A percentile compares a stretch with the other conserved stretches of the same genome.
phyloP scores from a whole-genome alignment of 1,139 yeast genomes.

The Blastobotrys serpentis region DNA sequence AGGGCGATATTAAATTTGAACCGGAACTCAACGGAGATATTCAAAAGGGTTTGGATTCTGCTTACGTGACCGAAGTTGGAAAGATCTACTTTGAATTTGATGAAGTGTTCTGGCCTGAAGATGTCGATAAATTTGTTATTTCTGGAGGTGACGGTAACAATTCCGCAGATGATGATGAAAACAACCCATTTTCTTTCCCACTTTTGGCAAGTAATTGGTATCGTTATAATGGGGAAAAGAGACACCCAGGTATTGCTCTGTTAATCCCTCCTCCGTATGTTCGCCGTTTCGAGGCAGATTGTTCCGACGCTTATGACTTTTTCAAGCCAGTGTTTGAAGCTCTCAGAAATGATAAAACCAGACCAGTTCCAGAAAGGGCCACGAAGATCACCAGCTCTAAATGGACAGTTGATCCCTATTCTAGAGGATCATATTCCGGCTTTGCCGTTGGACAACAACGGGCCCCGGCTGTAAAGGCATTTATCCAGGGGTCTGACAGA shows the following conservation, averaged over 20 bases:
- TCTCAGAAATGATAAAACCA: constrained; percentile 28
- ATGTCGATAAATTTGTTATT: constrained; percentile 41
- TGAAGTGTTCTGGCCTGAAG: constrained; percentile 59
- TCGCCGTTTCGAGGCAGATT: constrained; percentile 46
- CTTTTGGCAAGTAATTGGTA: constrained; percentile 29
- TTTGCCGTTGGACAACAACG: constrained; percentile 69
- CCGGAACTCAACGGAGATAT: constrained; percentile 46
- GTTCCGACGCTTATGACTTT: constrained; percentile 27
- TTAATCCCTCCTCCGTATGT: constrained; percentile 42
- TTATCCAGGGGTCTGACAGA: constrained; percentile 53
- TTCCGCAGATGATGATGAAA: constrained; percentile 21
- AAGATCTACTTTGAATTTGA: constrained; percentile 80
- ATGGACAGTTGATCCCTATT: constrained; percentile 71
- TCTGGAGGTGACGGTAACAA: constrained; percentile 25
- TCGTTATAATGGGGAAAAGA: constrained; percentile 28
- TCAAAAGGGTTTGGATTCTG: constrained; percentile 45
- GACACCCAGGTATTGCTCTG: constrained; percentile 45
- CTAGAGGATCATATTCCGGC: constrained; percentile 74
- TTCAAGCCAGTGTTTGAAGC: constrained; percentile 29
- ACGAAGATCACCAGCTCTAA: constrained; percentile 53
- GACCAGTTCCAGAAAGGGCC: constrained; percentile 45
- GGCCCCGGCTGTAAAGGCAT: constrained; percentile 52
- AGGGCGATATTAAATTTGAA: constrained; percentile 52
- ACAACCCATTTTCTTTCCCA: constrained; percentile 27
- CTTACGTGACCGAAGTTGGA: constrained; percentile 72